Evolutionary conservation across 1,284 basidiomycete genomes (phyloP).

Genomic region (Ceratobasidium sp.): DNA sequence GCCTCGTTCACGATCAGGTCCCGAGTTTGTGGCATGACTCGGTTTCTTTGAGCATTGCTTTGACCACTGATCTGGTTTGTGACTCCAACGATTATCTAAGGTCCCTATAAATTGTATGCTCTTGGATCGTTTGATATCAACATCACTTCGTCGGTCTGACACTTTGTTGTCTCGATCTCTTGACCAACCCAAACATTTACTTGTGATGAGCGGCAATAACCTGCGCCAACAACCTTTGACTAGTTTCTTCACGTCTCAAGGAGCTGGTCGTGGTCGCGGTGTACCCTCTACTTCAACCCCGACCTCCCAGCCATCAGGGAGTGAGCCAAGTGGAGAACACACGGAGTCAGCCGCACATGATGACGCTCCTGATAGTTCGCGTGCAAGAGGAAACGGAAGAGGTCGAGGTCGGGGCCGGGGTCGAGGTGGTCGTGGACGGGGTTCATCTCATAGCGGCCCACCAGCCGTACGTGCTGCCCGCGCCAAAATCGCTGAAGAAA

Average conservation of each 20-base stretch:
- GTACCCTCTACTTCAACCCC: neutral
- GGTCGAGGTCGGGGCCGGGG: constrained; percentile 15
- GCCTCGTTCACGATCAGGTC: no score
- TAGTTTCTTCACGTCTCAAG: constrained; percentile 12
- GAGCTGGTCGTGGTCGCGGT: constrained; percentile 9
- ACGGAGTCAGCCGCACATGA: neutral
- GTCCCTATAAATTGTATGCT: no score
- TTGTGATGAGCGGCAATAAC: neutral
- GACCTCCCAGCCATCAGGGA: neutral
- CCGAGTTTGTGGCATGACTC: no score
- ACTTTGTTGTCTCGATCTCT: neutral
- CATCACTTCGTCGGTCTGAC: neutral
- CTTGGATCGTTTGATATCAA: neutral
- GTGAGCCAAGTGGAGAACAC: neutral
- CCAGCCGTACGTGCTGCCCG: constrained; percentile 23
- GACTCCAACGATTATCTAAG: neutral
- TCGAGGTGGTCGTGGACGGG: constrained; percentile 3
- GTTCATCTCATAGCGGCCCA: constrained; percentile 1
- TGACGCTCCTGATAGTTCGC: neutral
- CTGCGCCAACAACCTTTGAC: constrained; percentile 14
- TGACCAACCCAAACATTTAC: neutral
- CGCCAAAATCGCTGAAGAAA: constrained; percentile 26
- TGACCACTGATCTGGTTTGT: neutral
- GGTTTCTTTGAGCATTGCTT: no score
- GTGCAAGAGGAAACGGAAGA: neutral